Evolutionary conservation across 441 rosid genomes (phyloP), one percentile per base, ranked within the genome.

Genomic region (Euphorbia corollata): DNA sequence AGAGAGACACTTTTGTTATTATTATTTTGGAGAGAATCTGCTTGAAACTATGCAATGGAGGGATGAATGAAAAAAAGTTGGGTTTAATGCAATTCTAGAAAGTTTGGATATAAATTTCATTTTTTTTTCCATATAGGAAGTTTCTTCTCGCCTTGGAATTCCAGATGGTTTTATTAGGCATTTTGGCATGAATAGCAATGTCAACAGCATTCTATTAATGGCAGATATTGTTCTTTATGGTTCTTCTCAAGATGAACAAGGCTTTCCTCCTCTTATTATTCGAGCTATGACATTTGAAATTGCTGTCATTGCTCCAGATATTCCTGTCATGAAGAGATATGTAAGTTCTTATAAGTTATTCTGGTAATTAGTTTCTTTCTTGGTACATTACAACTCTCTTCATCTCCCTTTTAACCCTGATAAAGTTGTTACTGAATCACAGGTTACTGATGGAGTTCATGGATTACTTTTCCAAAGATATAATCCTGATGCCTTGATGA

Each of bases 211-310:
- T 69, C 74, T 95, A 68, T 68, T 84, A 68, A 85, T 89, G 92
- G 87, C 96, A 41, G 98, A 95, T 80, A 81, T 92, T 80, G 86
- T 95, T 77, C 80, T 95, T 67, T 90, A 92, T 78, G 93, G 87
- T 71, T 86, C 99, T 76, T 92, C 95, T 66, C 97, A 88, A 79
- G 98, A 90, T 78, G 97, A 92, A 73, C 98, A 92, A 79, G 87
- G 83, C 67, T 95, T 95, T 66, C 94, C 98, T 68, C 80, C 97
- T 59, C 65, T 95, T 64, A 74, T 95, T 73, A 77, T 87, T 71
- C 89, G 96, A 76, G 94, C 98, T 71, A 88, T 95, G 99, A 90
- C 89, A 60, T 86, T 90, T 75, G 91, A 89, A 67, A 79, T 89
- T 67, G 96, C 91, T 51, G 75, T 92, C 74, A 73, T 89, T 67